phyloP scores from a whole-genome alignment of 352 stramenopile genomes.

The Globisporangium abappressorium region DNA sequence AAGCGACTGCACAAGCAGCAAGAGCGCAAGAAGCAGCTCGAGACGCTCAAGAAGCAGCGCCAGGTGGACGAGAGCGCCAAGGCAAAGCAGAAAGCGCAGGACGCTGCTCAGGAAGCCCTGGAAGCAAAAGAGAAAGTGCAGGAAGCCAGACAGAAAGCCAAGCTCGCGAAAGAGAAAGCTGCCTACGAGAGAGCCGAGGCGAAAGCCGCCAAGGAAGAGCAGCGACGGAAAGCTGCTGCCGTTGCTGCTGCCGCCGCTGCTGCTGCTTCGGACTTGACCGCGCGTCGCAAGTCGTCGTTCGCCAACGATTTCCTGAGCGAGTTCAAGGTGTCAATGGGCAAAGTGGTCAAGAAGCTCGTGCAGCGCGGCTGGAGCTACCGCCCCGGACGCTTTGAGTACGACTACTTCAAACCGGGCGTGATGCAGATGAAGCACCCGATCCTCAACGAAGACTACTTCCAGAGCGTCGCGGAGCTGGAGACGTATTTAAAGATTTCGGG shows the following conservation, averaged over 20 bases:
- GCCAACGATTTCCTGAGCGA: constrained; percentile 10
- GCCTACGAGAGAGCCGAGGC: background rate
- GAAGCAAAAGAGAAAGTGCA: constrained; percentile 4
- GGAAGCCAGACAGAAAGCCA: background rate
- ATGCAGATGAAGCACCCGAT: constrained; percentile 40
- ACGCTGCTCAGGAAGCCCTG: background rate
- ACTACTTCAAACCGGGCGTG: constrained; percentile 75
- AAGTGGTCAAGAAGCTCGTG: constrained; percentile 50
- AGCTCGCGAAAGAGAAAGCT: constrained; percentile 4
- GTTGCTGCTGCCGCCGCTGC: background rate
- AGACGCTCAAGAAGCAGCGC: constrained; percentile 25
- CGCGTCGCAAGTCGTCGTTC: constrained; percentile 4
- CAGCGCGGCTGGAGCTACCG: constrained; percentile 65
- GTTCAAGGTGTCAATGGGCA: constrained; percentile 54
- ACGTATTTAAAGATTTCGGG: constrained; percentile 62
- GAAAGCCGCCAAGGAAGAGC: constrained; percentile 1
- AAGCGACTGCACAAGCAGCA: constrained; percentile 13
- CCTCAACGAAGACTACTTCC: constrained; percentile 74
- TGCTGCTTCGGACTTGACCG: background rate
- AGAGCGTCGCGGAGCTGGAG: constrained; percentile 63
- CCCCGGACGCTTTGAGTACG: constrained; percentile 75
- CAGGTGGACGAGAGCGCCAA: constrained; percentile 21
- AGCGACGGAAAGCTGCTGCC: constrained; percentile 1
- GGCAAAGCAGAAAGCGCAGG: constrained; percentile 11
- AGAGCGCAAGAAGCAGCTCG: constrained; percentile 18